phyloP scores from a whole-genome alignment of 345 rosid genomes.

The Balakata baccata region DNA sequence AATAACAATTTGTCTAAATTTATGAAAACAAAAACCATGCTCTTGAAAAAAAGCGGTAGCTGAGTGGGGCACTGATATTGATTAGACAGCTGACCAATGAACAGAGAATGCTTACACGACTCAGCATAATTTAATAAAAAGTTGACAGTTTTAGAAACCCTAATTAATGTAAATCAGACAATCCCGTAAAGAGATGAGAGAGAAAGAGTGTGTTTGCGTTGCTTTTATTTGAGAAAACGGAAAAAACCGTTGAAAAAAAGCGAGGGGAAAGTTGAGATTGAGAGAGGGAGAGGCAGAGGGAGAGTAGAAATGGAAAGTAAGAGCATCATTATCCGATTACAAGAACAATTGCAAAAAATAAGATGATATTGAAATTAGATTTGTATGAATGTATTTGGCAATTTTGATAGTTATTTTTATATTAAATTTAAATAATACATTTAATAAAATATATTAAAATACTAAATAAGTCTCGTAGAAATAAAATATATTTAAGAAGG shows the following conservation, averaged over 20 bases:
- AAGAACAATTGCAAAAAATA: no score
- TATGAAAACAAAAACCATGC: background rate
- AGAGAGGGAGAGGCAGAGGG: no score
- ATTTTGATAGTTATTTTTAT: no score
- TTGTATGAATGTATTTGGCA: no score
- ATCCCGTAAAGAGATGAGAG: background rate
- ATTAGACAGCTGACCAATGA: slow-evolving; percentile 12
- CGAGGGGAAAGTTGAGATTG: background rate
- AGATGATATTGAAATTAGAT: no score
- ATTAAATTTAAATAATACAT: no score
- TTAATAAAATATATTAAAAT: no score
- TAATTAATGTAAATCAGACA: background rate
- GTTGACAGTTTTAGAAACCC: background rate
- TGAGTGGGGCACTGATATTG: background rate
- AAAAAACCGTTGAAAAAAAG: background rate
- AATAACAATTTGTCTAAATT: no score
- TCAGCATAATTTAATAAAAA: background rate
- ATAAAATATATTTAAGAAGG: no score
- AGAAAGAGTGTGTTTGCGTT: slow-evolving; percentile 7
- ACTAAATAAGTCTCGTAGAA: no score
- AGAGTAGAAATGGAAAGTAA: slow-evolving; percentile 2
- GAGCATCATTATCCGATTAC: no score
- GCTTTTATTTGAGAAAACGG: slow-evolving; percentile 1
- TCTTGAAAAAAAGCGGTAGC: background rate
- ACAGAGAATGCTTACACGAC: slow-evolving; percentile 5